Evolutionary conservation across 2,329 filamentous ascomycete genomes (phyloP).

Genomic region (Venturia nashicola): DNA sequence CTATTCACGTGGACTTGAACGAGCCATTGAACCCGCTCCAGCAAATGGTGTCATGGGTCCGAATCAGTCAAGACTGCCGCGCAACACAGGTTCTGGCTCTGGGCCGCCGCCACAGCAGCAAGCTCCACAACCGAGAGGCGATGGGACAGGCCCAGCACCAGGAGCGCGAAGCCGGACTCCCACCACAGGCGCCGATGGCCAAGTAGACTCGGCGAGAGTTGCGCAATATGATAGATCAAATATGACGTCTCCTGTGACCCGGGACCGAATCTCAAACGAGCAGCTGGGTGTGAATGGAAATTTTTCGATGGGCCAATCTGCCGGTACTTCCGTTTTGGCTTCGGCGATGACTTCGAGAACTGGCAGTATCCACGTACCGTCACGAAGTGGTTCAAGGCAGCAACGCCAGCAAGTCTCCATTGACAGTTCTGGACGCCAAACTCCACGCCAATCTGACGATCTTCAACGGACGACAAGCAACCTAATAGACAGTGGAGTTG

Average conservation of each 20-base stretch:
- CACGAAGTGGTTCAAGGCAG: conserved; percentile 21
- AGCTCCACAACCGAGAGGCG: conserved; percentile 43
- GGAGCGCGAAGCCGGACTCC: conserved; percentile 36
- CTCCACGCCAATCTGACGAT: conserved; percentile 21
- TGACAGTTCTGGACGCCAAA: conserved; percentile 40
- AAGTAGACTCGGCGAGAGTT: conserved; percentile 28
- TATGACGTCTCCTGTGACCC: conserved; percentile 18
- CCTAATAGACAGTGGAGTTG: conserved; percentile 46
- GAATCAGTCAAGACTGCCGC: conserved; percentile 41
- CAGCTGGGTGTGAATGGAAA: background rate
- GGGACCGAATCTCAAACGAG: conserved; percentile 31
- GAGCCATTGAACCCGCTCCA: background rate
- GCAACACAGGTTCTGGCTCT: conserved; percentile 44
- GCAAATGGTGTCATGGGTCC: conserved; percentile 2
- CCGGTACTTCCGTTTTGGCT: background rate
- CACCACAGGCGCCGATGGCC: conserved; percentile 33
- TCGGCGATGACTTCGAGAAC: background rate
- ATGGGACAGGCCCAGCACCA: conserved; percentile 19
- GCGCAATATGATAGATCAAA: conserved; percentile 34
- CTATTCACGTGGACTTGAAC: background rate
- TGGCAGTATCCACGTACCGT: conserved; percentile 11
- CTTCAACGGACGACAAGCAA: conserved; percentile 17
- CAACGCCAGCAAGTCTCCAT: conserved; percentile 48
- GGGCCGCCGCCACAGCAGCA: conserved; percentile 55
- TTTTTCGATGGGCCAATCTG: background rate